Evolutionary conservation across 345 rosid species (phyloP), one percentile per base, ranked within the genome.

Genomic region (Salix suchowensis): DNA sequence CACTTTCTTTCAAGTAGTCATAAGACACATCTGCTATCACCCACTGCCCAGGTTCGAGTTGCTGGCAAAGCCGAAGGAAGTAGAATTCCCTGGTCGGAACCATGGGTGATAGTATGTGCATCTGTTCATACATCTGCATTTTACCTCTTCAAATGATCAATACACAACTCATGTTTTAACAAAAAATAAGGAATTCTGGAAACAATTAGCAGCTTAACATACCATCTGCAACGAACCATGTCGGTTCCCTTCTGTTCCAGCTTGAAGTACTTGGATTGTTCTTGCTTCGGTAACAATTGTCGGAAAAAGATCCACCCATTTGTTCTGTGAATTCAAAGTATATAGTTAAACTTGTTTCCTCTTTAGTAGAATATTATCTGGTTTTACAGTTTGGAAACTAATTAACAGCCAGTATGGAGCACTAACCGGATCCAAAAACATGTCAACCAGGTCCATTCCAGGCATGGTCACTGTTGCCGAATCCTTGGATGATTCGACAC

Each of bases 21-120:
- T 85, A 82, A 39, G 97, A 94, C 11, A 92, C 88, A 75, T 94
- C 91, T 16, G 65, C 88, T 11, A 94, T 39, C 67, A 87, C 87
- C 97, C 98, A 94, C n/a, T 75, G 12, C 26, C 93, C 93, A 21
- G 54, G 19, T 28, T 83, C 87, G 19, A 85, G 76, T 75, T 87
- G 76, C 73, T 86, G 93, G 73, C 96, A 91, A 23, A 81, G 80
- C 39, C 97, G 89, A 54, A 92, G 85, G 70, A 94, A 82, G 84
- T 73, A 73, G 76, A 88, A 86, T 26, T 91, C 94, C 32, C 98
- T 82, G 40, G 88, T 70, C 36, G 97, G 82, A 74, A 94, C 98
- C 55, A 91, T 46, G 0, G 96, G 97, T 3, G 98, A 94, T 34
- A 88, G 86, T 34, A 89, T 89, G 28, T 92, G 97, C 85, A 91